A percentile compares a stretch with the other conserved stretches of the same genome.
Evolutionary conservation across 306 rosid species (phyloP).

Genomic region (Ammopiptanthus mongolicus): DNA sequence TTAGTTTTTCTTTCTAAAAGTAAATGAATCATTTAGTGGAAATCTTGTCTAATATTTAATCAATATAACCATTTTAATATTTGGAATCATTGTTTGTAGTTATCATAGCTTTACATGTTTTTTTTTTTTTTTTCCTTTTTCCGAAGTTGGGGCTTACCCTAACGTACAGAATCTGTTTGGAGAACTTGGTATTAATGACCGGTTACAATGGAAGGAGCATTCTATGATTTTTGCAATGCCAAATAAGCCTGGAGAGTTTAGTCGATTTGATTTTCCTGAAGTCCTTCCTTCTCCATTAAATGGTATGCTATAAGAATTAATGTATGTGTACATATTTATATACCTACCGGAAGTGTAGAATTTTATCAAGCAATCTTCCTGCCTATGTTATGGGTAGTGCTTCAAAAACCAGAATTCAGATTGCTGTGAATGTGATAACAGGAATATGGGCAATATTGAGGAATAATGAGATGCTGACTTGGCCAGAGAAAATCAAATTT

Average conservation of each 20-base stretch:
- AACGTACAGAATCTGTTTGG: constrained; percentile 89
- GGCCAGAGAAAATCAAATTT: constrained; percentile 96
- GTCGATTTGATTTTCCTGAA: constrained; percentile 89
- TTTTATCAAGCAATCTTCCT: neutral
- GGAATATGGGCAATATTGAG: constrained; percentile 95
- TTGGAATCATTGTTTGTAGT: constrained; percentile 17
- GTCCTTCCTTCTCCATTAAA: constrained; percentile 84
- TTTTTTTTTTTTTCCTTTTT: constrained; percentile 23
- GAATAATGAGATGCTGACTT: constrained; percentile 96
- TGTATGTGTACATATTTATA: neutral
- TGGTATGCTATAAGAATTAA: constrained; percentile 48
- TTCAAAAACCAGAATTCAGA: constrained; percentile 3
- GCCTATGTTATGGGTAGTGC: constrained; percentile 4
- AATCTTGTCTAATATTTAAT: constrained; percentile 2
- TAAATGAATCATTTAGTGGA: neutral
- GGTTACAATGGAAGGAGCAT: constrained; percentile 99
- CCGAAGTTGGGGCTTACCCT: constrained; percentile 95
- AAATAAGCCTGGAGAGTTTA: constrained; percentile 90
- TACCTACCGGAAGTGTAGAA: neutral
- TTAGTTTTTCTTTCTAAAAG: neutral
- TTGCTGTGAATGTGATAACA: constrained; percentile 26
- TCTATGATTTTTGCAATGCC: constrained; percentile 99
- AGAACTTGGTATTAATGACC: constrained; percentile 90
- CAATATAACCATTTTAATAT: neutral
- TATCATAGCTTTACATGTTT: neutral